These are phyloP conservation scores for Podospora didyma DNA, from an alignment of 495 filamentous ascomycete genomes.

Conservation along the genomic window DNA sequence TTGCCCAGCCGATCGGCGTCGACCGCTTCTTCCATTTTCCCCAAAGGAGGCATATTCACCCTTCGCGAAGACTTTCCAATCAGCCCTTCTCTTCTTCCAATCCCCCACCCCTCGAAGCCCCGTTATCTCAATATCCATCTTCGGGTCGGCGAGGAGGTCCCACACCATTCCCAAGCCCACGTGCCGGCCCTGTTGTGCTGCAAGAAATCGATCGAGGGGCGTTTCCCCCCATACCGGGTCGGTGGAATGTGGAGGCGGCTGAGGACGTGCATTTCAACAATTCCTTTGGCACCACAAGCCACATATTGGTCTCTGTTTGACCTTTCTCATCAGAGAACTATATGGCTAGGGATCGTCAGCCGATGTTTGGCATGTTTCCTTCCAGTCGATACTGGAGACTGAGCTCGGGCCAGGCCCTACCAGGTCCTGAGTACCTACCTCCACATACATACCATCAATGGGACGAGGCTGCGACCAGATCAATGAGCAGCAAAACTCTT, in stretches of 20 bases:
- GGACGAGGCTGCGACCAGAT: no score
- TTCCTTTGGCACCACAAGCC: background rate
- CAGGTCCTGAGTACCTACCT: no score
- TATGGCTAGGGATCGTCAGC: no score
- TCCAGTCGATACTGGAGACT: no score
- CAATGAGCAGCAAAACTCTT: no score
- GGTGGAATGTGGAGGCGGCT: background rate
- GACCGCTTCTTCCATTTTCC: no score
- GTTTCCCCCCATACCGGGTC: background rate
- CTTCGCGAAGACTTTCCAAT: background rate
- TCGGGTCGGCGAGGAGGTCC: background rate
- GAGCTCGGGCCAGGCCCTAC: no score
- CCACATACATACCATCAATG: no score
- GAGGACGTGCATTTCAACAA: background rate
- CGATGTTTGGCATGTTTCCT: no score
- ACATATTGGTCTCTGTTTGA: background rate
- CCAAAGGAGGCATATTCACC: background rate
- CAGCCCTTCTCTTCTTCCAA: background rate
- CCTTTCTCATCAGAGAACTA: no score
- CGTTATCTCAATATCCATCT: background rate
- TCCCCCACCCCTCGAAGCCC: background rate
- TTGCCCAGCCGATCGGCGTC: no score
- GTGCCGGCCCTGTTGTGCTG: background rate
- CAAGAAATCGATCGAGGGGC: background rate
- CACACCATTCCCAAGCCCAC: background rate